Evolutionary conservation across 1,284 basidiomycete species (phyloP).

Genomic region (Boletus semigastroideus): DNA sequence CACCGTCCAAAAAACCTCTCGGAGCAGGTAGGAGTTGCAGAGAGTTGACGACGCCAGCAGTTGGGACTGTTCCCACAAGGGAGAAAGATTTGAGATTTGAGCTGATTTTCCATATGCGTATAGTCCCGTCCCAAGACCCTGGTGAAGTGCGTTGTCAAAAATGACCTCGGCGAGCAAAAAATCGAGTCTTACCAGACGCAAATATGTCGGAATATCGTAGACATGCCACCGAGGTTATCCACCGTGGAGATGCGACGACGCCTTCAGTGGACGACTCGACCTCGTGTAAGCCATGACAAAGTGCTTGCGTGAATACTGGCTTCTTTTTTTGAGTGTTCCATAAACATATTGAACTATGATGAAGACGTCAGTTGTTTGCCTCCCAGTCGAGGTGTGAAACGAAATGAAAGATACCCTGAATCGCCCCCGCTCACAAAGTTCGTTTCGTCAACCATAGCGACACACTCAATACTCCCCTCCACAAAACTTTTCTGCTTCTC

Average conservation of each 20-base stretch:
- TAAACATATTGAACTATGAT: slow-evolving; percentile 77
- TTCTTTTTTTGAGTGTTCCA: slow-evolving; percentile 98
- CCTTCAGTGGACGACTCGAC: slow-evolving; percentile 70
- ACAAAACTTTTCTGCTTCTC: slow-evolving; percentile 58
- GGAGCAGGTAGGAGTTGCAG: slow-evolving; percentile 76
- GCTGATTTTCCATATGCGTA: slow-evolving; percentile 90
- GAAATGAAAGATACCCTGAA: slow-evolving; percentile 68
- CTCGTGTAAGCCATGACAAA: slow-evolving; percentile 87
- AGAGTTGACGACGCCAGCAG: slow-evolving; percentile 85
- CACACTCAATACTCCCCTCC: slow-evolving; percentile 91
- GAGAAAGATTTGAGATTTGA: slow-evolving; percentile 74
- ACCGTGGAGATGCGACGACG: slow-evolving; percentile 76
- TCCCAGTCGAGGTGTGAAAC: slow-evolving; percentile 10
- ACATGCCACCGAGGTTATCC: slow-evolving; percentile 85
- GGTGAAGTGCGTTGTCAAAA: slow-evolving; percentile 12
- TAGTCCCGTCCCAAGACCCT: slow-evolving; percentile 91
- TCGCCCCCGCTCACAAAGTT: slow-evolving; percentile 95
- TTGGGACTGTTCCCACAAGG: slow-evolving; percentile 61
- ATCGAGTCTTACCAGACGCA: slow-evolving; percentile 61
- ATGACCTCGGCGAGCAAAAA: background rate
- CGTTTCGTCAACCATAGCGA: slow-evolving; percentile 92
- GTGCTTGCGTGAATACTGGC: slow-evolving; percentile 79
- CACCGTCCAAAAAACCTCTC: slow-evolving; percentile 39
- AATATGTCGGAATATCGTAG: slow-evolving; percentile 91
- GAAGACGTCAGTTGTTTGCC: background rate